phyloP scores from a whole-genome alignment of 192 early-diverging fungal genomes.

The Dimargaris xerosporica region DNA sequence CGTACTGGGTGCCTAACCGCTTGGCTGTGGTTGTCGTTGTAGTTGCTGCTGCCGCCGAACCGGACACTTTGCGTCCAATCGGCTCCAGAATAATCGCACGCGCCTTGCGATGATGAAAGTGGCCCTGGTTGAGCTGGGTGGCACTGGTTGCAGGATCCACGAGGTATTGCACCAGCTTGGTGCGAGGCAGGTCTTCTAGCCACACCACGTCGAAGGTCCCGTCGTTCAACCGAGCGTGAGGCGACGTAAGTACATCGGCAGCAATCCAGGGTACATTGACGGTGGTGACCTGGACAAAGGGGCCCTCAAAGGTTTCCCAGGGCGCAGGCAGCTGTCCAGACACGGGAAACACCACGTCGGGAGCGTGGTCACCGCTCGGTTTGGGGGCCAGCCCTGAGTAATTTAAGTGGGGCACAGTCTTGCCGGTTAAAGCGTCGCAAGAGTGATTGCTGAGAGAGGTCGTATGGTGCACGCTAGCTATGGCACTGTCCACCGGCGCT shows the following conservation, averaged over 20 bases:
- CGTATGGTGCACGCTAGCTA: background rate
- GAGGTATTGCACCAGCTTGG: conserved; percentile 26
- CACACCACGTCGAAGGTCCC: conserved; percentile 35
- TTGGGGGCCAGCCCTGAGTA: background rate
- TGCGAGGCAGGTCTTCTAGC: conserved; percentile 24
- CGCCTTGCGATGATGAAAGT: conserved; percentile 26
- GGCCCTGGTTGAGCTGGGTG: conserved; percentile 29
- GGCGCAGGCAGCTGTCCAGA: conserved; percentile 21
- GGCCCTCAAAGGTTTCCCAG: conserved; percentile 34
- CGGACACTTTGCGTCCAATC: conserved; percentile 11
- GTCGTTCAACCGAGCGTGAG: conserved; percentile 30
- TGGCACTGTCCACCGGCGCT: background rate
- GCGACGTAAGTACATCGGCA: conserved; percentile 31
- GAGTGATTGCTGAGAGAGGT: background rate
- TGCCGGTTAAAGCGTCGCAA: background rate
- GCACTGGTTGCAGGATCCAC: conserved; percentile 21
- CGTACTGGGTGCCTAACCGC: no score
- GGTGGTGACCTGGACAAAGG: conserved; percentile 34
- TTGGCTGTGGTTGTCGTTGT: no score
- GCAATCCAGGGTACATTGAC: conserved; percentile 47
- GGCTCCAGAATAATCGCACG: conserved; percentile 43
- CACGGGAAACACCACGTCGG: background rate
- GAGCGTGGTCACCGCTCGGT: background rate
- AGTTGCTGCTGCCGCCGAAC: no score
- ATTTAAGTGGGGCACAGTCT: background rate